Evolutionary conservation across 2,329 filamentous ascomycete genomes (phyloP).

Genomic region (Penicillium sp.): DNA sequence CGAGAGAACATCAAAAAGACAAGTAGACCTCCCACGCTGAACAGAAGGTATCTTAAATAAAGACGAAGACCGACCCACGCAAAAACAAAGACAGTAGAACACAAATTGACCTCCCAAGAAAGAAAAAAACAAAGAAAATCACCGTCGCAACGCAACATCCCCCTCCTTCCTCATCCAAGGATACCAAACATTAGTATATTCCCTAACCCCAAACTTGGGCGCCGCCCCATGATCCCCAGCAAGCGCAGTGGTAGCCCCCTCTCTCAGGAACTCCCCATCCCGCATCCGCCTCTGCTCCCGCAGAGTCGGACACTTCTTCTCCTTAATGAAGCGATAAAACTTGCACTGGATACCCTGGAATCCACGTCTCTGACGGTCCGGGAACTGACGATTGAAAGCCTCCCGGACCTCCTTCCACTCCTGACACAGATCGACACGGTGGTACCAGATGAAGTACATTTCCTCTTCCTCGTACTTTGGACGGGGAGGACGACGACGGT

Average conservation of each 20-base stretch:
- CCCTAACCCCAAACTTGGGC: constrained; percentile 8
- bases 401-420: constrained; percentile 49
- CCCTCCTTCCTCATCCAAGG: constrained; percentile 44
- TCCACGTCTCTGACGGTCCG: constrained; percentile 39
- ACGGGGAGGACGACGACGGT: constrained; percentile 44
- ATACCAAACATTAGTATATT: constrained; percentile 43
- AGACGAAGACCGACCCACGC: constrained; percentile 11
- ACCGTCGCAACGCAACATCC: neutral
- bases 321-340: constrained; percentile 51
- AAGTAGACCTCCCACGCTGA: constrained; percentile 13
- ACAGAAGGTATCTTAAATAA: constrained; percentile 21
- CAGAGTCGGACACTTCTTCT: constrained; percentile 47
- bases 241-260: constrained; percentile 25
- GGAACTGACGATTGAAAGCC: constrained; percentile 47
- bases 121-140: neutral
- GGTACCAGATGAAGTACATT: constrained; percentile 53
- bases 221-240: constrained; percentile 12
- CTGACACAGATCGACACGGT: constrained; percentile 48
- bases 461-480: constrained; percentile 51
- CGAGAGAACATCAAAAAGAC: constrained; percentile 5
- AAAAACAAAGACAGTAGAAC: constrained; percentile 18
- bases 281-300: constrained; percentile 44
- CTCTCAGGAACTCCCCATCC: constrained; percentile 42
- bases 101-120: constrained; percentile 9
- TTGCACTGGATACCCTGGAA: constrained; percentile 52